Base-by-base conservation (phyloP, 257 asterid genomes). In the Scutellaria barbata region DNA sequence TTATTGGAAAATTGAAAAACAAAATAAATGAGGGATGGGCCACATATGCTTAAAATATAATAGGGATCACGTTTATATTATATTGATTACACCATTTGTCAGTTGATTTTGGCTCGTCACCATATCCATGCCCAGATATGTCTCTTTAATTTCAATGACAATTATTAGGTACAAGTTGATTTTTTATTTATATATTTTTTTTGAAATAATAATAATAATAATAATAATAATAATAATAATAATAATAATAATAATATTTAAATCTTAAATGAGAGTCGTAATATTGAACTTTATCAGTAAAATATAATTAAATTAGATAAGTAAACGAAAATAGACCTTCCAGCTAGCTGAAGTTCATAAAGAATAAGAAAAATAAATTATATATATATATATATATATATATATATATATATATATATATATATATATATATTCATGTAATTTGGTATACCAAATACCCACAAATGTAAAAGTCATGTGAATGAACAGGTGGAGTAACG, bases 91-190 rank as follows among this genome's bases (percentile, higher is more conserved):
- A 52, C 73, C 50, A 13, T 51, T 47, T 50, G 74, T 65, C 77
- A 64, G 43, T 54, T 63, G 81, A 65, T 69, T 70, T 76, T 13
- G 76, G 69, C 45, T 63, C n/a, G 62, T 76, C 80, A 76, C 60
- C 67, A 76, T 54, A 56, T 22, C 54, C 10, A 6, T 11, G 68
- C 71, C 70, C 77, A 54, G 72, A 68, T 13, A 42, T 12, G 16
- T 62, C 9, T 42, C 8, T 42, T 42, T 8, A 30, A 60, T n/a
- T 77, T 54, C 46, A 73, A 62, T 66, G 25, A n/a, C 22, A 68
- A 68, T 61, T 53, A 61, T 43, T 12, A 46, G 37, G 35, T 37
- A 56, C 63, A 56, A 10, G 63, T 63, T 53, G 56, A 62, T 7
- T 5, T 18, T 46, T 18, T 35, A 8, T 20, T 52, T 30, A 0